These are phyloP conservation scores for Alternaria sp. DNA, from an alignment of 2,329 filamentous ascomycete genomes.

Conservation along the genomic window DNA sequence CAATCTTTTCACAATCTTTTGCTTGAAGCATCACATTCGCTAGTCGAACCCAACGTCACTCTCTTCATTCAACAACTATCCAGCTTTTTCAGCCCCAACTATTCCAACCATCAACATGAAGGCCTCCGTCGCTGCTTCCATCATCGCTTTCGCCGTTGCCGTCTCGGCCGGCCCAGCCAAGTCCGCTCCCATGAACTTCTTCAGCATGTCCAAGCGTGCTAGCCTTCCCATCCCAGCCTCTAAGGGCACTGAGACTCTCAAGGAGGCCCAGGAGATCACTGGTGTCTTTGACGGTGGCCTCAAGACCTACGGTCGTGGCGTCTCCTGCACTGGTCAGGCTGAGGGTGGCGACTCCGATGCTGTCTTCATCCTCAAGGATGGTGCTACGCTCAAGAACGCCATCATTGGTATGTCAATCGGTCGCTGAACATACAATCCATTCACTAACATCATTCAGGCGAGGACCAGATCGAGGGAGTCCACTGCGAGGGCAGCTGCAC, in stretches of 20 bases:
- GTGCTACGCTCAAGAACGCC: constrained; percentile 62
- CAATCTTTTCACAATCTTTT: constrained; percentile 19
- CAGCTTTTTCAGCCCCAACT: constrained; percentile 17
- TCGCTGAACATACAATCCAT: background rate
- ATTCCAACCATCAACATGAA: constrained; percentile 39
- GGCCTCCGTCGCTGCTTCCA: constrained; percentile 36
- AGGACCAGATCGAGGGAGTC: constrained; percentile 54
- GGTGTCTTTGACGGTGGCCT: constrained; percentile 45
- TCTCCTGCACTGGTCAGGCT: constrained; percentile 52
- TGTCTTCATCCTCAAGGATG: constrained; percentile 62
- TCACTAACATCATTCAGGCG: constrained; percentile 28
- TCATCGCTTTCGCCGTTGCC: constrained; percentile 38
- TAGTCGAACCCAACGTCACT: constrained; percentile 26
- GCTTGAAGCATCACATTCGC: constrained; percentile 35
- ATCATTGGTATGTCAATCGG: constrained; percentile 54
- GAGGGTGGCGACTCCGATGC: constrained; percentile 58
- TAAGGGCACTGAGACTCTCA: constrained; percentile 39
- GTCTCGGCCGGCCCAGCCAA: constrained; percentile 38
- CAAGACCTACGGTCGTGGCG: constrained; percentile 47
- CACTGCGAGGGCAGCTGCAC: constrained; percentile 55
- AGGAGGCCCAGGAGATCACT: constrained; percentile 30
- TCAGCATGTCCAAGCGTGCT: constrained; percentile 40
- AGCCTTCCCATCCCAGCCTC: constrained; percentile 40
- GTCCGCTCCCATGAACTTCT: constrained; percentile 23
- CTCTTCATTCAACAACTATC: constrained; percentile 12